Percentiles rank a stretch among this genome's conserved stretches.
Evolutionary conservation across 768 basidiomycete genomes (phyloP).

Genomic region (Agaricus sinodeliciosus): DNA sequence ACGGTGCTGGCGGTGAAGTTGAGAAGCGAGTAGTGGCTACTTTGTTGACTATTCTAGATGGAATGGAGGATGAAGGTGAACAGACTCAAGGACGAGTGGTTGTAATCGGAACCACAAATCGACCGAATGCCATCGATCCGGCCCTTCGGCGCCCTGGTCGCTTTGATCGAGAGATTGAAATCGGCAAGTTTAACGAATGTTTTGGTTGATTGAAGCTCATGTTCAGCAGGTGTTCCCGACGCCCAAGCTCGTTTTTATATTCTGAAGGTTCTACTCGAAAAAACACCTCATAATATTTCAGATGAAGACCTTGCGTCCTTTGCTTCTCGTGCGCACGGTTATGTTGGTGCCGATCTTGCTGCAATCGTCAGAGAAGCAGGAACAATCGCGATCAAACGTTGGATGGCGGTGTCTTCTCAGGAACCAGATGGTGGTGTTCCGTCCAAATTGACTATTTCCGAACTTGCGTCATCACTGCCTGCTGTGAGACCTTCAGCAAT

Average conservation of each 20-base stretch:
- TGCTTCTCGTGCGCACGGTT: conserved; percentile 84
- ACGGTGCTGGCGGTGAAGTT: conserved; percentile 87
- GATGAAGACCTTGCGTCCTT: conserved; percentile 54
- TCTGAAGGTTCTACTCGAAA: conserved; percentile 74
- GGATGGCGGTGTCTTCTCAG: conserved; percentile 25
- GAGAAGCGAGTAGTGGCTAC: conserved; percentile 96
- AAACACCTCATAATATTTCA: conserved; percentile 71
- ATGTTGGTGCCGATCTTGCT: conserved; percentile 93
- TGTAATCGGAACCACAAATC: conserved; percentile 93
- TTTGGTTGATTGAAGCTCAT: not conserved
- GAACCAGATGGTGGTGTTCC: conserved; percentile 11
- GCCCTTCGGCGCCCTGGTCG: conserved; percentile 84
- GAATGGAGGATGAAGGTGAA: conserved; percentile 54
- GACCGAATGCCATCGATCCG: conserved; percentile 94
- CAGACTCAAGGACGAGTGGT: conserved; percentile 62
- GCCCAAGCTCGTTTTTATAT: conserved; percentile 80
- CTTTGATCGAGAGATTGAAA: conserved; percentile 94
- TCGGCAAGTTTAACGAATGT: conserved; percentile 45
- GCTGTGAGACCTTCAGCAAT: conserved; percentile 87
- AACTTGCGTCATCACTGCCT: conserved; percentile 69
- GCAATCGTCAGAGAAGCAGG: conserved; percentile 93
- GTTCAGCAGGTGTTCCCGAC: conserved; percentile 75
- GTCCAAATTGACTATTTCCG: conserved; percentile 41
- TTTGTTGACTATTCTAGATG: conserved; percentile 90
- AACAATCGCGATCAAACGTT: conserved; percentile 84